Evolutionary conservation across 2,329 filamentous ascomycete species (phyloP), one percentile per base, ranked within the genome.

Genomic region (Aspergillus bombycis): DNA sequence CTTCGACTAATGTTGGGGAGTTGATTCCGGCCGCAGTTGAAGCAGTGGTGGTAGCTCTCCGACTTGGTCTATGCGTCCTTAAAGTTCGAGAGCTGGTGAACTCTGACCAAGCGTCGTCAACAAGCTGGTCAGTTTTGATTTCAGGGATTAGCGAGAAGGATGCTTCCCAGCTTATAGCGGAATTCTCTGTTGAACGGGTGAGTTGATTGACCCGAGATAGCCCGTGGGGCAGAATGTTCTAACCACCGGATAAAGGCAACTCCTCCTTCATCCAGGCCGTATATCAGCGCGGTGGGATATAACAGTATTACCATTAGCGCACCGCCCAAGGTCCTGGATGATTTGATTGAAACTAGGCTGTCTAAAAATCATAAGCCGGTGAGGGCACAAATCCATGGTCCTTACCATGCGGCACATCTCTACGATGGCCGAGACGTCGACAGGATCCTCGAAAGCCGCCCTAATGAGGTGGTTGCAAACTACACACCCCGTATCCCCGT

Each of bases 271-370:
- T 83, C 78, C 62, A 82, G 79, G 66, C 84, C 85, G 3, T 88
- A 87, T 75, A 79, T 88, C 72, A 87, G 85, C 70, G 85, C 85
- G 19, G 81, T 87, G 64, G 86, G 85, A 66, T 81, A 82, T 43
- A 86, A 85, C 78, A 85, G 85, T 43, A 75, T 88, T 61, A 88
- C 86, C 19, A 82, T 88, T 72, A 87, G 85, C 66, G 86, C 85
- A 53, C 86, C 86, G 23, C 86, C 86, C 9, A 78, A 79, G 14
- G 83, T 82, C 5, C 81, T 85, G 41, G 80, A 82, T 66, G 78
- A 80, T 26, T 80, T 88, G 58, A 83, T 87, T 68, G 76, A 86
- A 60, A 78, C 75, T 23, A 78, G 81, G 34, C 76, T 82, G 43
- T 80, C 86, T 52, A 80, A 80, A 58, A 79, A 81, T 52, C 80